Base-by-base conservation (phyloP, 805 yeast genomes). In the Nakazawaea anatomiae region DNA sequence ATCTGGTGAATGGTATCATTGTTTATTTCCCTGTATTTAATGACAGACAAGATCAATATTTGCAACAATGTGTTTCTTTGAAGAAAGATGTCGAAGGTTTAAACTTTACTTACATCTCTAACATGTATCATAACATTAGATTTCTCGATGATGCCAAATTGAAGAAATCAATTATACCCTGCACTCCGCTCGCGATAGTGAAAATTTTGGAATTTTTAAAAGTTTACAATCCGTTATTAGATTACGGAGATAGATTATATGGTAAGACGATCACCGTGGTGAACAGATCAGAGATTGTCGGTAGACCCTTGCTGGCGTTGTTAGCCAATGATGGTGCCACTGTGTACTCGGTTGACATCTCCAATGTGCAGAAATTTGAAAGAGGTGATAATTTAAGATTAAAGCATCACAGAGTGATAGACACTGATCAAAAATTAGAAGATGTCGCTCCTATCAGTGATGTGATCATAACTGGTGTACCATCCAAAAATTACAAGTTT, bases 11-110 rank as follows among this genome's bases (percentile, higher is more conserved):
- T 63, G 99, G 98, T 28, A 94, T 94, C 57, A 90, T 94, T 87
- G 92, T 94, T 12, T 94, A 94, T 67, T 94, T 92, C 78, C 99
- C 99, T 0, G 98, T 94, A 2, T 94, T 89, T 68, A 97, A 96
- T 3, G 88, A 89, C 63, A 80, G 88, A 53, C 98, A 94, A 69
- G 99, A 94, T 68, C 96, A 88, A 68, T 94, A 94, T 66, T 69
- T 94, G 52, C 98, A 94, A 70, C 98, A 94, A 69, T 87, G 90
- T 54, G 91, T 94, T 18, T 73, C 90, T n/a, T 74, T 84, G 39
- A 92, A 89, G 54, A 94, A 94, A 66, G 99, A 94, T 61, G 98
- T 94, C 28, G 99, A 94, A 69, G 99, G 99, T 2, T 74, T 94
- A 60, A 89, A 91, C 64, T 94, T 89, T 71, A 71, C 85, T 60